Conservation (phyloP, 2,329 filamentous ascomycete species). For the Periconia macrospinosa region DNA sequence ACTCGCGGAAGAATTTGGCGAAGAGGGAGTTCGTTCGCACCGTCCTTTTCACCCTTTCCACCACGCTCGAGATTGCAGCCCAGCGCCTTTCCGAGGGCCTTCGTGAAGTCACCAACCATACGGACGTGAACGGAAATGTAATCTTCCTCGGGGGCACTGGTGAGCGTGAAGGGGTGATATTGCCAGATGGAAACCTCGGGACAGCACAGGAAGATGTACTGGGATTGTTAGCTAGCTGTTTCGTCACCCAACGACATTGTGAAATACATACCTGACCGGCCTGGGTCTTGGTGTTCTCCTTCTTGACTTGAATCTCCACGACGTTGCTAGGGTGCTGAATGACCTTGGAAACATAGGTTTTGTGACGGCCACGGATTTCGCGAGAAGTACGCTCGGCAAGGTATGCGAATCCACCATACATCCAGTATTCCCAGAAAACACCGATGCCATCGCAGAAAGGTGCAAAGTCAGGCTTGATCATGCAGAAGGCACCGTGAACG, state of each 20-base stretch:
- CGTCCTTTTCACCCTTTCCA: slow-evolving; percentile 53
- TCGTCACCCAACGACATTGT: not conserved
- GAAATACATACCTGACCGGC: slow-evolving; percentile 63
- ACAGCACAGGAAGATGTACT: slow-evolving; percentile 87
- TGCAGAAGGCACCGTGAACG: slow-evolving; percentile 86
- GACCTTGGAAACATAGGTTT: slow-evolving; percentile 85
- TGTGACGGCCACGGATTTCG: slow-evolving; percentile 77
- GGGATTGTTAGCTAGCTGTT: slow-evolving; percentile 10
- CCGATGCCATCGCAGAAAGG: slow-evolving; percentile 77
- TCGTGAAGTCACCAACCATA: slow-evolving; percentile 81
- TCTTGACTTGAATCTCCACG: slow-evolving; percentile 90
- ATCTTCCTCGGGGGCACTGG: slow-evolving; percentile 84
- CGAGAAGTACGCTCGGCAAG: slow-evolving; percentile 77
- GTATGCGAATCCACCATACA: slow-evolving; percentile 80
- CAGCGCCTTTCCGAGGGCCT: slow-evolving; percentile 66
- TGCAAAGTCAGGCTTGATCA: slow-evolving; percentile 82
- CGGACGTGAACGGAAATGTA: slow-evolving; percentile 87
- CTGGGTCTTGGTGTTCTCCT: slow-evolving; percentile 78
- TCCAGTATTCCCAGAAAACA: slow-evolving; percentile 90
- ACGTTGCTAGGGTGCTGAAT: slow-evolving; percentile 88
- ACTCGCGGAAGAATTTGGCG: slow-evolving; percentile 75
- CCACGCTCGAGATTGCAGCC: slow-evolving; percentile 73
- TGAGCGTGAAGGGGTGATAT: slow-evolving; percentile 85
- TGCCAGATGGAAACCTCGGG: slow-evolving; percentile 86
- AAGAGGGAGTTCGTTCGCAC: slow-evolving; percentile 69